Percentiles rank a stretch among this genome's conserved stretches.
phyloP scores from a whole-genome alignment of 768 basidiomycete species.

The Tremella yokohamensis region DNA sequence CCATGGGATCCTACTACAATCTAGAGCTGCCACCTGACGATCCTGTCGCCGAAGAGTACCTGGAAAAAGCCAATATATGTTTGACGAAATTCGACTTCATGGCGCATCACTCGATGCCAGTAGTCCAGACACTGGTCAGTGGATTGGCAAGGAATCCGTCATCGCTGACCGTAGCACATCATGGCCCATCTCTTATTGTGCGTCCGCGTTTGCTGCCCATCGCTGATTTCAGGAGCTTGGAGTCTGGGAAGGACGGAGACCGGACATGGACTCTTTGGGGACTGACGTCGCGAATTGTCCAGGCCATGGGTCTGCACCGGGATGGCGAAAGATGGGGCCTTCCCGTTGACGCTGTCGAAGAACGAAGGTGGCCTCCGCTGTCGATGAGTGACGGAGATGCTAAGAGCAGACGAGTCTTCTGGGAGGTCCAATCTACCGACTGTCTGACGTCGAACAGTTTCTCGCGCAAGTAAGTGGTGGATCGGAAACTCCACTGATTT shows the following conservation, averaged over 20 bases:
- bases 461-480: too few relatives aligned
- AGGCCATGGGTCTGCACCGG: slow-evolving; percentile 9
- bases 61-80: slow-evolving; percentile 12
- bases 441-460: too few relatives aligned
- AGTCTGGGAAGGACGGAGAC: too few relatives aligned
- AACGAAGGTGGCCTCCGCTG: not conserved
- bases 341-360: not conserved
- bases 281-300: not conserved
- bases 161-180: too few relatives aligned
- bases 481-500: too few relatives aligned
- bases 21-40: slow-evolving; percentile 22
- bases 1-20: slow-evolving; percentile 24
- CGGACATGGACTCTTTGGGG: slow-evolving; percentile 3
- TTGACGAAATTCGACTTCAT: slow-evolving; percentile 19
- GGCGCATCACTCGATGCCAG: slow-evolving; percentile 19
- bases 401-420: too few relatives aligned
- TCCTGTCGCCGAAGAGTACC: slow-evolving; percentile 9
- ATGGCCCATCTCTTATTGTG: too few relatives aligned
- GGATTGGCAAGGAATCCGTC: not conserved
- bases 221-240: too few relatives aligned
- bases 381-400: too few relatives aligned
- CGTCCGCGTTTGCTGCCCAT: too few relatives aligned
- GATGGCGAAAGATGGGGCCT: slow-evolving; percentile 4
- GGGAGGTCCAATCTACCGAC: too few relatives aligned
- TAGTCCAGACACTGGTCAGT: slow-evolving; percentile 23